Evolutionary conservation across 306 rosid genomes (phyloP).

Genomic region (Medicago ruthenica): DNA sequence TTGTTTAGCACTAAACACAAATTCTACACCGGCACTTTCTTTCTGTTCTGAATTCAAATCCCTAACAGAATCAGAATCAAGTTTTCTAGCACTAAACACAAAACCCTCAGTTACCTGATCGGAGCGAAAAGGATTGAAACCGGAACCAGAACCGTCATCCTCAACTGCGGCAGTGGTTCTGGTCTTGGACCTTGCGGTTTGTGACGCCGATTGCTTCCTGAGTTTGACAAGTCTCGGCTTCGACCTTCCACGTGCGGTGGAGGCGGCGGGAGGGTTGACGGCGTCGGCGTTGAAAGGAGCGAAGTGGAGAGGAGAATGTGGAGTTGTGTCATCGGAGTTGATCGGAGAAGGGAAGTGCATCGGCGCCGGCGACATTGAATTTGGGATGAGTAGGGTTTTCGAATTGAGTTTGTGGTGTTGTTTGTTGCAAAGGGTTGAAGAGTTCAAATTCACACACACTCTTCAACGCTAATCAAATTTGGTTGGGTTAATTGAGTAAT

Average conservation of each 20-base stretch:
- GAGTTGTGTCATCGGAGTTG: conserved; percentile 34
- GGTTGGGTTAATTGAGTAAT: background rate
- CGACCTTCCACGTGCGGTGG: conserved; percentile 45
- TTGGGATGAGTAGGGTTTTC: conserved; percentile 48
- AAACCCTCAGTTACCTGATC: conserved; percentile 52
- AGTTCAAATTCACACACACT: conserved; percentile 41
- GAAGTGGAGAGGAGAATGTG: conserved; percentile 41
- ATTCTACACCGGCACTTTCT: conserved; percentile 44
- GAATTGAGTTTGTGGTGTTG: background rate
- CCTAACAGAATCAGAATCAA: conserved; percentile 39
- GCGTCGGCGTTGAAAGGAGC: conserved; percentile 44
- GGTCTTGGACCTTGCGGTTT: conserved; percentile 54
- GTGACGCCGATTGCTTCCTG: conserved; percentile 69
- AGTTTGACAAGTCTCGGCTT: conserved; percentile 68
- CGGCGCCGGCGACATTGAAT: conserved; percentile 62
- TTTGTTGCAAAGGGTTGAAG: background rate
- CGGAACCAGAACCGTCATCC: conserved; percentile 35
- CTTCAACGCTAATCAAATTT: background rate
- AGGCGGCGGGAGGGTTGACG: conserved; percentile 32
- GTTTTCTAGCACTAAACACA: conserved; percentile 51
- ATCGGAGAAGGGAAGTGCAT: conserved; percentile 49
- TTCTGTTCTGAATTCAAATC: conserved; percentile 42
- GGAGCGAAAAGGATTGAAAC: conserved; percentile 56
- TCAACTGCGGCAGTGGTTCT: conserved; percentile 38
- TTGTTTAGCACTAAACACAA: conserved; percentile 51